Percentiles rank a stretch among this genome's conserved stretches.
Conservation (phyloP, 345 rosid species). For the Aquilaria yunnanensis region DNA sequence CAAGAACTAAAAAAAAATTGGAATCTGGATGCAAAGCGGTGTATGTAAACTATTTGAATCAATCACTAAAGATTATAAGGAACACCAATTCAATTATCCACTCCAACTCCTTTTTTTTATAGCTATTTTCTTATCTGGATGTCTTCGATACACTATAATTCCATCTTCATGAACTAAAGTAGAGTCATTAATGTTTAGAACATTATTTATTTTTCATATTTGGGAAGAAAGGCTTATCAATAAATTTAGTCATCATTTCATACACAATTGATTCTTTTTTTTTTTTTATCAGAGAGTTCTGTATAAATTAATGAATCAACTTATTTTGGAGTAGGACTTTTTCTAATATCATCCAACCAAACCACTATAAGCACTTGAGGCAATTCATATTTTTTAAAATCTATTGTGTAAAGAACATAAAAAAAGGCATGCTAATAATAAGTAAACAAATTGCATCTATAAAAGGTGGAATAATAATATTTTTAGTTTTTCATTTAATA, state of each 20-base stretch:
- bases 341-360: neutral
- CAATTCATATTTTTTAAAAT: neutral
- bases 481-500: too few species aligned
- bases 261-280: neutral
- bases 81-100: too few species aligned
- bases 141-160: neutral
- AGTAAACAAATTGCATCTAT: too few species aligned
- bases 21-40: too few species aligned
- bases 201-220: neutral
- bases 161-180: neutral
- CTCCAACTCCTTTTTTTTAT: too few species aligned
- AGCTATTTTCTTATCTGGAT: too few species aligned
- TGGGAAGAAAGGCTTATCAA: neutral
- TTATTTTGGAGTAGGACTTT: neutral
- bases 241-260: neutral
- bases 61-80: too few species aligned
- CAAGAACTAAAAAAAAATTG: too few species aligned
- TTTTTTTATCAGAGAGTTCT: neutral
- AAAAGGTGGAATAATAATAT: too few species aligned
- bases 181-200: neutral
- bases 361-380: neutral
- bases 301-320: neutral
- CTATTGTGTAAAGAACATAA: neutral
- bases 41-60: too few species aligned
- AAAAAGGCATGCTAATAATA: too few species aligned